Evolutionary conservation across 257 asterid species (phyloP).

Genomic region (Scutellaria barbata): DNA sequence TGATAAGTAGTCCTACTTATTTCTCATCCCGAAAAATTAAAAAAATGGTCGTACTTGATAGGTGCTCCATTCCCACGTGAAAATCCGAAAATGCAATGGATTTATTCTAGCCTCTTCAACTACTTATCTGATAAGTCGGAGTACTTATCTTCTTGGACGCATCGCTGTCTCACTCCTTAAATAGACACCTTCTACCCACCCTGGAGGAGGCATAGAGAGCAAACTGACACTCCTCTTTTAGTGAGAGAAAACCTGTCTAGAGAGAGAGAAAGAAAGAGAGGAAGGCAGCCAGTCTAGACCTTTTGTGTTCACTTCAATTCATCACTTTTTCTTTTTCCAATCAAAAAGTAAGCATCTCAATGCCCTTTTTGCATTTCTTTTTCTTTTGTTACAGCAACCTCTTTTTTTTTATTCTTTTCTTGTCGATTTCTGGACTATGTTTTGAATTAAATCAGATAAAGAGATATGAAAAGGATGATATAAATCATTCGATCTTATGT

Average conservation of each 20-base stretch:
- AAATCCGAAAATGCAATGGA: no score
- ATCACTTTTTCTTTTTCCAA: constrained; percentile 25
- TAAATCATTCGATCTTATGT: constrained; percentile 14
- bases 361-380: constrained; percentile 14
- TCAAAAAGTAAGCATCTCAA: constrained; percentile 43
- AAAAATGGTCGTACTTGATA: no score
- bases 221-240: not conserved
- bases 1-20: no score
- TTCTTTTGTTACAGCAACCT: not conserved
- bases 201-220: not conserved
- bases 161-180: constrained; percentile 23
- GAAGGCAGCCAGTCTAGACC: not conserved
- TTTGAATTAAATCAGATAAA: constrained; percentile 5
- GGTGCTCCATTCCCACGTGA: no score
- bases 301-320: constrained; percentile 32
- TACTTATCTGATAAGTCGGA: constrained; percentile 26
- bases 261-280: constrained; percentile 12
- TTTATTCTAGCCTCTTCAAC: not conserved
- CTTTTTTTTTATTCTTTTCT: not conserved
- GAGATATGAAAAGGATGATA: not conserved
- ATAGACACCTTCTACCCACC: not conserved
- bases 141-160: constrained; percentile 28
- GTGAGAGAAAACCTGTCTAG: not conserved
- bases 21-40: no score
- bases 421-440: not conserved